Base-by-base conservation (phyloP, 1,284 basidiomycete species). In the Moesziomyces parantarcticus region DNA sequence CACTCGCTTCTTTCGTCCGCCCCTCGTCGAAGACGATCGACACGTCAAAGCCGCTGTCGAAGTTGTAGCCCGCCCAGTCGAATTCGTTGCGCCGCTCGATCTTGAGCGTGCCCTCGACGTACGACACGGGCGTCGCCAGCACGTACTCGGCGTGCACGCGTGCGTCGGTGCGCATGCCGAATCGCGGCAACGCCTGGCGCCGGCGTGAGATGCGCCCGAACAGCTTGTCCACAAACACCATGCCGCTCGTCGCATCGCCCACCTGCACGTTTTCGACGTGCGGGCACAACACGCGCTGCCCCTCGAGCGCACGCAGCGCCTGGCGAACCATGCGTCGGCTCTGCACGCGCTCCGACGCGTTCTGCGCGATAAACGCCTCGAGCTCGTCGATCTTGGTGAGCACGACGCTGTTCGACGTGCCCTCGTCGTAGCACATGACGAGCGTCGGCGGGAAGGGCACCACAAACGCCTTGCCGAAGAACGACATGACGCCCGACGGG, bases 371-470 rank as follows among this genome's bases (percentile, higher is more conserved):
- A 77, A 90, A 92, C 16, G 82, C 82, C 74, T 89, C 87, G 5
- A 92, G 83, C 36, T 91, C 88, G 0, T 85, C 75, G 0, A 88
- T 70, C 32, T 87, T 85, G 18, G 84, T 86, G 16, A 92, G 81
- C 7, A 88, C 85, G 0, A 86, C 83, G 16, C 55, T 74, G 42
- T 87, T 82, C 2, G 85, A 85, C n/a, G 26, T 32, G 20, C 67
- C 73, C 58, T 90, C 87, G 71, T 93, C 92, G 75, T 91, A 92
- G 10, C 88, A 88, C 29, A 93, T 87, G 47, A 92, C 88, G 16
- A 74, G 41, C 23, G 75, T 65, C 89, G 91, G 13, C 90, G 92
- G 80, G 91, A 93, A n/a, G 89, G 91, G 57, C 90, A 88, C 87
- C 89, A 90, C 88, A 89, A 92, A 39, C 89, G 88, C 75, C 90